Conservation (phyloP, 805 yeast species). For the Pichia scutulata region DNA sequence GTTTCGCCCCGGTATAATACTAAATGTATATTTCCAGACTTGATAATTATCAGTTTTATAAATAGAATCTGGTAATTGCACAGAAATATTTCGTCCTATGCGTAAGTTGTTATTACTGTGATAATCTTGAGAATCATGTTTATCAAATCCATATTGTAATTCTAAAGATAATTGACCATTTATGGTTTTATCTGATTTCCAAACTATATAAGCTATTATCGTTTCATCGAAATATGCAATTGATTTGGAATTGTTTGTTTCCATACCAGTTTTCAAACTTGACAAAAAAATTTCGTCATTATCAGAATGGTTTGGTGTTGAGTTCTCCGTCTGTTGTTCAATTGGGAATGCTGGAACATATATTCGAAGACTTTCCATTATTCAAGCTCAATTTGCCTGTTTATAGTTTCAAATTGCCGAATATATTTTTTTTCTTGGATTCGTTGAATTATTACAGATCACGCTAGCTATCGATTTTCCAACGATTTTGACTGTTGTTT, state of each 20-base stretch:
- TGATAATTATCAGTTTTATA: background rate
- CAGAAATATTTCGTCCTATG: background rate
- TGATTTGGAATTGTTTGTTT: conserved; percentile 25
- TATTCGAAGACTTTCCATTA: background rate
- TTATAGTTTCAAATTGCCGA: too few species aligned
- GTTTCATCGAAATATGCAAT: conserved; percentile 18
- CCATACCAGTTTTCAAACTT: background rate
- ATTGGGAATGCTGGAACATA: conserved; percentile 1
- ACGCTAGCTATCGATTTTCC: background rate
- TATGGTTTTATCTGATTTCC: background rate
- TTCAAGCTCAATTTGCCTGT: background rate
- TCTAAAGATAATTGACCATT: conserved; percentile 2
- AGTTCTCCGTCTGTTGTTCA: background rate
- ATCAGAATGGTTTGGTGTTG: background rate
- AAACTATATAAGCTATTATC: conserved; percentile 7
- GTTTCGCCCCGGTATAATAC: conserved; percentile 16
- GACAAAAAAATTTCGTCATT: background rate
- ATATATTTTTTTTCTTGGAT: too few species aligned
- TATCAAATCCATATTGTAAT: conserved; percentile 1
- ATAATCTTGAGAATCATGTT: background rate
- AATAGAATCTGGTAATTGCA: conserved; percentile 5
- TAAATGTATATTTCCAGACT: conserved; percentile 15
- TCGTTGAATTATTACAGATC: too few species aligned
- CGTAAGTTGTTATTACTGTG: background rate
- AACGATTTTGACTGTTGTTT: background rate